These are phyloP conservation scores for Polytrichum formosum DNA, from an alignment of 225 moss, liverwort and hornwort species.

Conservation along the genomic window DNA sequence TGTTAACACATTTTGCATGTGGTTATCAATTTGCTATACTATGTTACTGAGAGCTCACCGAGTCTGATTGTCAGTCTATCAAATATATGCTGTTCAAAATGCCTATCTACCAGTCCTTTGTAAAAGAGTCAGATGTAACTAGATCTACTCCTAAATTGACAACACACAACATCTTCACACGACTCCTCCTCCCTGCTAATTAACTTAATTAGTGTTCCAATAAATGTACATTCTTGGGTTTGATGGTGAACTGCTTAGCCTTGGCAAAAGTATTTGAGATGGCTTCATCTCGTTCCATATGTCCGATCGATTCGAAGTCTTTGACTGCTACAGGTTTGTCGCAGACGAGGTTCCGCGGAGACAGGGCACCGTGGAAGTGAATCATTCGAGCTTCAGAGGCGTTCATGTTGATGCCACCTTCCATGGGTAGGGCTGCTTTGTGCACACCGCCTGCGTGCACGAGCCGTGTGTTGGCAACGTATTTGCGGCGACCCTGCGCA, in stretches of 20 bases:
- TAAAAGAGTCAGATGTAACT: no score
- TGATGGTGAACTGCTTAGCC: conserved; percentile 14
- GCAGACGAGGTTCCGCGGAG: conserved; percentile 7
- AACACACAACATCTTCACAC: no score
- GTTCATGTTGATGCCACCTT: conserved; percentile 36
- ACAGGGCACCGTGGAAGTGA: conserved; percentile 45
- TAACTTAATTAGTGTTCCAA: no score
- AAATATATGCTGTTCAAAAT: no score
- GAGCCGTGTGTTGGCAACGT: conserved; percentile 40
- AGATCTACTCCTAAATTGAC: no score
- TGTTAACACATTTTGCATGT: no score
- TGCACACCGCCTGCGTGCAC: conserved; percentile 49
- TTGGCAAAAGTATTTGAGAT: conserved; percentile 18
- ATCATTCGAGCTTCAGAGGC: conserved; percentile 38
- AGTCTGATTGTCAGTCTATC: no score
- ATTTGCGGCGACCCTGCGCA: conserved; percentile 45
- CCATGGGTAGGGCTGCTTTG: conserved; percentile 19
- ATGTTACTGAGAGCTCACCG: no score
- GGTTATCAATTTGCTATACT: no score
- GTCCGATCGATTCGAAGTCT: neutral
- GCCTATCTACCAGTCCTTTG: no score
- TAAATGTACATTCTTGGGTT: no score
- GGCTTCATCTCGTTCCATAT: conserved; percentile 19
- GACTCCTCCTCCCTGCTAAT: no score
- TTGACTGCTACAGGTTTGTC: neutral